These are phyloP conservation scores for Jimgerdemannia flammicorona DNA, from an alignment of 192 early-diverging fungal genomes.

Conservation along the genomic window DNA sequence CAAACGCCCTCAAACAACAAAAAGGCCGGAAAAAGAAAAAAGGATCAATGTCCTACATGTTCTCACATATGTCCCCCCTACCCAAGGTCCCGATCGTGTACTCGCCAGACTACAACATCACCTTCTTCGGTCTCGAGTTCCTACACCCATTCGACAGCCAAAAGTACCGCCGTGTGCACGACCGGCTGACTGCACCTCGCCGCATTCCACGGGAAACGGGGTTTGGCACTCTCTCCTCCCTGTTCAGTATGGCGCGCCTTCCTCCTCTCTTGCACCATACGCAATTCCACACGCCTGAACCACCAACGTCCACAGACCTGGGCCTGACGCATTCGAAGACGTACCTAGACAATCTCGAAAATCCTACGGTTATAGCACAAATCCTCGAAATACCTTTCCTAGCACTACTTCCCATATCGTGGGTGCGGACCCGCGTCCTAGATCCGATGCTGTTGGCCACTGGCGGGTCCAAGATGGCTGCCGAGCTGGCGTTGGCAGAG, in stretches of 20 bases:
- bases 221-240: not conserved
- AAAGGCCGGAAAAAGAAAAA: too few species aligned
- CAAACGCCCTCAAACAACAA: not conserved
- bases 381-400: slow-evolving; percentile 18
- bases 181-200: not conserved
- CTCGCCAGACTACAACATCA: not conserved
- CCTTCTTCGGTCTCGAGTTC: not conserved
- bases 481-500: slow-evolving; percentile 16
- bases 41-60: too few species aligned
- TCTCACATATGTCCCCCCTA: not conserved
- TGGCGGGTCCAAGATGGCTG: slow-evolving; percentile 14
- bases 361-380: slow-evolving; percentile 1
- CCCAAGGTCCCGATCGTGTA: not conserved
- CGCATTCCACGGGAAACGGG: not conserved
- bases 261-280: not conserved
- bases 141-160: not conserved
- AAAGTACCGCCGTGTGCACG: not conserved
- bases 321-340: slow-evolving; percentile 5
- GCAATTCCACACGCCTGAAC: slow-evolving; percentile 7
- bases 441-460: slow-evolving; percentile 19
- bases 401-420: slow-evolving; percentile 8
- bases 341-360: slow-evolving; percentile 13
- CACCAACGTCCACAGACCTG: slow-evolving; percentile 9
- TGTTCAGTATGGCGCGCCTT: not conserved
- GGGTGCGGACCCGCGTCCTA: slow-evolving; percentile 10